Percentiles rank a stretch among this genome's conserved stretches.
Conservation (phyloP, 495 filamentous ascomycete species). For the Hypomontagnella monticulosa region DNA sequence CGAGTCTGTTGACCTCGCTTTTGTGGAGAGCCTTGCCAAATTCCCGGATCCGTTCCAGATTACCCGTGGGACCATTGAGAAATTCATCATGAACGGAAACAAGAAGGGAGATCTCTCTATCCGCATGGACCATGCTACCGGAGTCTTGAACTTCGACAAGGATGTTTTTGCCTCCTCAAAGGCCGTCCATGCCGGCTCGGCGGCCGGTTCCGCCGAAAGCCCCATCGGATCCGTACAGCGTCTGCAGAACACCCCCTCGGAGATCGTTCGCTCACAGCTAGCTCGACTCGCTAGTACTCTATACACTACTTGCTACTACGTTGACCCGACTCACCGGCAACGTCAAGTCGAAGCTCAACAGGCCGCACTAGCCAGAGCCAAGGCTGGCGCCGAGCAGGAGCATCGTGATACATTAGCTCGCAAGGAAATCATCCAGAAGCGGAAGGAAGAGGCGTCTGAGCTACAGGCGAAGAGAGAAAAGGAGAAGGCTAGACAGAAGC, state of each 20-base stretch:
- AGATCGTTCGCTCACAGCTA: conserved; percentile 96
- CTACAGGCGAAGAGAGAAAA: conserved; percentile 86
- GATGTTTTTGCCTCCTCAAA: conserved; percentile 98
- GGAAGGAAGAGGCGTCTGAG: conserved; percentile 91
- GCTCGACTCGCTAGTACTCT: conserved; percentile 90
- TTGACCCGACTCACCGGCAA: conserved; percentile 87
- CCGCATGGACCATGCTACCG: conserved; percentile 92
- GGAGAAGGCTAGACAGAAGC: conserved; percentile 87
- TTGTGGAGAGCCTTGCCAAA: conserved; percentile 91
- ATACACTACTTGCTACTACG: conserved; percentile 92
- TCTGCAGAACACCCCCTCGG: conserved; percentile 95
- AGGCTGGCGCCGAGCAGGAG: conserved; percentile 88
- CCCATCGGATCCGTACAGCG: conserved; percentile 89
- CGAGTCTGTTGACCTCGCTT: conserved; percentile 94
- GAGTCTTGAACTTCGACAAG: conserved; percentile 94
- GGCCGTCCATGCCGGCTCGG: conserved; percentile 85
- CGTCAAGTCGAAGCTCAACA: conserved; percentile 80
- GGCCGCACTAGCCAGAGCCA: conserved; percentile 79
- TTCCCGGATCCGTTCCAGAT: conserved; percentile 99
- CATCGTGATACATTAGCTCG: conserved; percentile 88
- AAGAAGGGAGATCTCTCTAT: conserved; percentile 99
- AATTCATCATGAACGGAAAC: conserved; percentile 99
- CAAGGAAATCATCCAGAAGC: conserved; percentile 91
- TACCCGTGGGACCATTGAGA: conserved; percentile 89
- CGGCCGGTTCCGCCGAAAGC: conserved; percentile 86